Percentiles rank a stretch among this genome's conserved stretches.
Evolutionary conservation across 768 basidiomycete species (phyloP).

Genomic region (Tulasnella sp.): DNA sequence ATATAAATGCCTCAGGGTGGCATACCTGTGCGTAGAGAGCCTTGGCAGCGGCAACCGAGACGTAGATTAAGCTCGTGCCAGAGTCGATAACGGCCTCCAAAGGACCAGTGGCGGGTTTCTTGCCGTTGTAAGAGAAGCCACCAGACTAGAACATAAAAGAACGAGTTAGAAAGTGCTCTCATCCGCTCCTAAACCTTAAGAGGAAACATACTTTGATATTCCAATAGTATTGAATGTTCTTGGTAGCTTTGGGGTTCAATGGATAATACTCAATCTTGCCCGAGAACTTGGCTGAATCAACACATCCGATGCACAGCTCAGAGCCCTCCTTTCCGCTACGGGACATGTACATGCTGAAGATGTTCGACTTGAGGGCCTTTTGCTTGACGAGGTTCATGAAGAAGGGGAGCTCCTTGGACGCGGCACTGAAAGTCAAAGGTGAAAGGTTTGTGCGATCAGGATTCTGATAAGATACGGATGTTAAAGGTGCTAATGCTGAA

Average conservation of each 20-base stretch:
- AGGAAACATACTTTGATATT: slow-evolving; percentile 4
- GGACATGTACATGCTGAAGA: not conserved
- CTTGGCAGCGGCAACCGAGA: not conserved
- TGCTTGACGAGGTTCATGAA: not conserved
- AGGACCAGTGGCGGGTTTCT: too few relatives aligned
- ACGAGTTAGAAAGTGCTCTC: too few relatives aligned
- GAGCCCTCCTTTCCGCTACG: not conserved
- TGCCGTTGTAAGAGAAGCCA: too few relatives aligned
- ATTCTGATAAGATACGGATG: too few relatives aligned
- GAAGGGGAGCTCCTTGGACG: not conserved
- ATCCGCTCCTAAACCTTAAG: too few relatives aligned
- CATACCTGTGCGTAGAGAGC: not conserved
- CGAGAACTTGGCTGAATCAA: not conserved
- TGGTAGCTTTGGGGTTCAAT: not conserved
- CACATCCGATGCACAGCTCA: slow-evolving; percentile 6
- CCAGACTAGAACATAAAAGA: too few relatives aligned
- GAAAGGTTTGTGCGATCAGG: too few relatives aligned
- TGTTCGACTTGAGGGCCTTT: not conserved
- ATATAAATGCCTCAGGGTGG: too few relatives aligned
- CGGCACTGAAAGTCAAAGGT: too few relatives aligned
- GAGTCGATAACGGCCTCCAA: too few relatives aligned
- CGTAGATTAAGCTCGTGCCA: not conserved
- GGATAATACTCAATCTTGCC: not conserved
- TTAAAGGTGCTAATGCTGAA: too few relatives aligned
- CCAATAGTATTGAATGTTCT: not conserved